Base-by-base conservation (phyloP, 108 stramenopile species). In the Skeletonema tropicum region DNA sequence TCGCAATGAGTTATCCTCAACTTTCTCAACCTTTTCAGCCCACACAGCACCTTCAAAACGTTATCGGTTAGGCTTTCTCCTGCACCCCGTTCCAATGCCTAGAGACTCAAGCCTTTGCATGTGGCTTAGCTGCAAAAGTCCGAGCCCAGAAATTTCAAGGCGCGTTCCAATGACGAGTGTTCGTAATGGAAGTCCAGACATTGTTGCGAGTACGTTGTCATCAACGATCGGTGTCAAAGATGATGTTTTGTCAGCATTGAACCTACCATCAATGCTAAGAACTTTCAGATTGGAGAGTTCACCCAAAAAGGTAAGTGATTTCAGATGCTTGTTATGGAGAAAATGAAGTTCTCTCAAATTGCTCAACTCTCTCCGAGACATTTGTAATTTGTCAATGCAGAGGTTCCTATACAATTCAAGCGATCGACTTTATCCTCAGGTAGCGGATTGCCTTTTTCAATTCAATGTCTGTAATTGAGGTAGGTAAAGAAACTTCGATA, bases 181-280 rank as follows among this genome's bases (percentile, higher is more conserved):
- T 17, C 62, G 68, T 70, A 75, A 52, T 45, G 4, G 48, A 17
- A 49, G 17, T 1, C 68, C 76, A 2, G 68, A 70, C 19, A 82
- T 74, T 5, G 46, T 41, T 36, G 57, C 70, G 8, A 82, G 46
- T 17, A 69, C 62, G 38, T 66, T 46, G 39, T 82, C 80, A 15
- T 66, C 70, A 17, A 82, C 70, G 11, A 70, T 74, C 0, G 80
- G 80, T 7, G 48, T 49, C 12, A 66, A 69, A 46, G 69, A 48
- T 39, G 69, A 66, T 31, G 65, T 11, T 32, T 82, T 32, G 21
- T 68, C 49, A 15, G 57, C 52, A 42, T 71, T 71, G 6, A 82
- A 65, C 80, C 75, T 82, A 11, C 80, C 80, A 41, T 75, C 80
- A 14, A 82, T 82, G 19, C 68, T 75, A 8, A 82, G 60, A 15